Base-by-base conservation (phyloP, 805 yeast species). In the Naumovozyma castellii region DNA sequence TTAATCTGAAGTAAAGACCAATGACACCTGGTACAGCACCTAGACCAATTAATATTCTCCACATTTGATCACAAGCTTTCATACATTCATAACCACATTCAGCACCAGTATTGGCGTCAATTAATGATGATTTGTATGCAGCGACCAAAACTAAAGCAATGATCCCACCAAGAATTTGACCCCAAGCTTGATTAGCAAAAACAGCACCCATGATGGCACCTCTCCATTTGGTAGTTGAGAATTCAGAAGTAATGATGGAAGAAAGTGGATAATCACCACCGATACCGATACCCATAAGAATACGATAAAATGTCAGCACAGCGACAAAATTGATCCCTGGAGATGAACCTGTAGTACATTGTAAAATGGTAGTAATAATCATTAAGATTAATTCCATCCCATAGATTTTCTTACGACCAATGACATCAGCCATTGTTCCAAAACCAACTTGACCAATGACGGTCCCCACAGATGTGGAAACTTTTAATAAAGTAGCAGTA, bases 161-260 rank as follows among this genome's bases (percentile, higher is more conserved):
- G 50, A 86, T 70, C 75, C 90, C 95, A 45, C 86, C 95, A 15
- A 78, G 57, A 45, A 87, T 74, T 70, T 88, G 96, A 64, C 97
- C 97, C 79, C 92, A 77, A 66, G 96, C 97, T 69, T 88, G 97
- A 71, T 87, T 87, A 42, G 96, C 90, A 65, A 88, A 88, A 42
- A 86, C 95, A 22, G 95, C 94, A 59, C 84, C 87, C 95, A 86
- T 86, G 54, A 85, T 85, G 49, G 95, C 95, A 74, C 96, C 96
- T 79, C 96, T 84, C 94, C 95, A 86, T 65, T 83, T 85, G 50
- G 95, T 86, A 44, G 95, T 84, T 18, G 95, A 75, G 57, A 86
- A 86, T 70, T 86, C 96, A 43, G 95, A 80, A 8, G 95, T 81
- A 49, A 86, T 86, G 62, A 86, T 81, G n/a, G 95, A 84, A 15